Evolutionary conservation across 2,329 filamentous ascomycete genomes (phyloP).

Genomic region (Aspergillus fischeri): DNA sequence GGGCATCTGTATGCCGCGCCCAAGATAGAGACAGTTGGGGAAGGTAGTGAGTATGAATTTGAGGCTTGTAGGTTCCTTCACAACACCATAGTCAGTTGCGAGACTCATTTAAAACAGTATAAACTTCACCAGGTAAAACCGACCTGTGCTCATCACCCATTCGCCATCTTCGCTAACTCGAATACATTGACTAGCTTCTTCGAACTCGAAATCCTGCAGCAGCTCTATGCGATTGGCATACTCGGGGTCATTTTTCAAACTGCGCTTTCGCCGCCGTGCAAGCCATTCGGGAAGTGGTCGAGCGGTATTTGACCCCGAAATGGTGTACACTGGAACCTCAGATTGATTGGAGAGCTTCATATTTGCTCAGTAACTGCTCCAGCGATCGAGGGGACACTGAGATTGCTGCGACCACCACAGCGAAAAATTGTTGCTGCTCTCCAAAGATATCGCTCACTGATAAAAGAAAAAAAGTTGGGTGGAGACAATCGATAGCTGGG

Average conservation of each 20-base stretch:
- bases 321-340: conserved; percentile 86
- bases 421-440: neutral
- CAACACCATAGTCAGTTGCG: conserved; percentile 8
- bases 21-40: conserved; percentile 92
- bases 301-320: conserved; percentile 84
- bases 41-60: conserved; percentile 94
- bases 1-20: conserved; percentile 81
- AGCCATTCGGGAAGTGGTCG: conserved; percentile 94
- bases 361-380: conserved; percentile 11
- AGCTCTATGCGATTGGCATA: conserved; percentile 92
- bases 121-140: conserved; percentile 17
- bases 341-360: conserved; percentile 62
- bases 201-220: conserved; percentile 95
- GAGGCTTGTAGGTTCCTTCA: conserved; percentile 64
- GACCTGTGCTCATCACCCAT: conserved; percentile 93
- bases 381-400: conserved; percentile 8
- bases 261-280: conserved; percentile 80
- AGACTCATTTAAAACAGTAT: conserved; percentile 3
- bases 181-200: conserved; percentile 88
- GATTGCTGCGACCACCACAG: neutral
- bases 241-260: conserved; percentile 85
- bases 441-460: neutral
- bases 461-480: conserved; percentile 23
- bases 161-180: conserved; percentile 91
- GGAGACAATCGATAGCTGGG: conserved; percentile 23